These are phyloP conservation scores for Stagonosporopsis tanaceti DNA, from an alignment of 2,329 filamentous ascomycete species.

Conservation along the genomic window DNA sequence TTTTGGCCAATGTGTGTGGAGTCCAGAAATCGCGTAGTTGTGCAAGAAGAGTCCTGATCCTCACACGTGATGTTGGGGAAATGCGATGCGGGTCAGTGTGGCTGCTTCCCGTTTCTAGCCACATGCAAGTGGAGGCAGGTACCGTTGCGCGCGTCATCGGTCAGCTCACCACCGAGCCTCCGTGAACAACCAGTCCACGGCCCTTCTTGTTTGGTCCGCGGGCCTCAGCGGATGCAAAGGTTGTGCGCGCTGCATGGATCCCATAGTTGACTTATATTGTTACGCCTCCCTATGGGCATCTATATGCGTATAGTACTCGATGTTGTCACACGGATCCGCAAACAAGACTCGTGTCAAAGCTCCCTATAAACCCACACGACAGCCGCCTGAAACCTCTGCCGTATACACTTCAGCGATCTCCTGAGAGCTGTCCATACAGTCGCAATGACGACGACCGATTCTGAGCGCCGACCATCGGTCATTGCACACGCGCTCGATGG, in stretches of 20 bases:
- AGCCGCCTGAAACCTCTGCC: neutral
- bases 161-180: constrained; percentile 7
- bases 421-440: neutral
- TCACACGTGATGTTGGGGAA: constrained; percentile 18
- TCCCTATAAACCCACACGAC: constrained; percentile 19
- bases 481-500: constrained; percentile 41
- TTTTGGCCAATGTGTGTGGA: neutral
- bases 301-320: constrained; percentile 4
- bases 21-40: neutral
- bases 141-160: constrained; percentile 18
- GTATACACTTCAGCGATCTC: neutral
- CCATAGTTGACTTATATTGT: neutral
- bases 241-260: constrained; percentile 16
- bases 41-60: neutral
- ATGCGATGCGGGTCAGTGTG: neutral
- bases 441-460: constrained; percentile 17
- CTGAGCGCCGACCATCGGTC: constrained; percentile 23
- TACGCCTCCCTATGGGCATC: neutral
- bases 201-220: constrained; percentile 12
- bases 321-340: constrained; percentile 21
- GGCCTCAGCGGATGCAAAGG: constrained; percentile 19
- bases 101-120: constrained; percentile 1
- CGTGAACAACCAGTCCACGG: constrained; percentile 9
- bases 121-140: constrained; percentile 5
- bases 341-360: constrained; percentile 23